phyloP scores from a whole-genome alignment of 2,329 filamentous ascomycete genomes.

The Aspergillus ibericus region DNA sequence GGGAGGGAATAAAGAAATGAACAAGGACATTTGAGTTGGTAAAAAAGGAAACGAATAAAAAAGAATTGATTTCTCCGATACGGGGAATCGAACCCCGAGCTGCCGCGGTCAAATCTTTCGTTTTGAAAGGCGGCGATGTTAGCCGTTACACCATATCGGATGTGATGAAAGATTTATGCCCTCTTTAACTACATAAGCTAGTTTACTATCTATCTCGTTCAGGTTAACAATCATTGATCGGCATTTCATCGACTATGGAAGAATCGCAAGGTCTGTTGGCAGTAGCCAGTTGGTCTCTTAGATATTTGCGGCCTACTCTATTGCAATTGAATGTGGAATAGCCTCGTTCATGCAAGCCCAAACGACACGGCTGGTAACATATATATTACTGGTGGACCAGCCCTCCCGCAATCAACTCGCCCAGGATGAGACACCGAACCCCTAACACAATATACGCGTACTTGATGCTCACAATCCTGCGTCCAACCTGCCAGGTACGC shows the following conservation, averaged over 20 bases:
- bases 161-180: neutral
- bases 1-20: neutral
- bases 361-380: too few species aligned
- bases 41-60: neutral
- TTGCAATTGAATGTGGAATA: too few species aligned
- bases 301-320: too few species aligned
- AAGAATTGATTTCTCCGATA: constrained; percentile 22
- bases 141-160: constrained; percentile 33
- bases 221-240: too few species aligned
- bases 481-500: neutral
- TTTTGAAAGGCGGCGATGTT: constrained; percentile 31
- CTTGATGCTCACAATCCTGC: neutral
- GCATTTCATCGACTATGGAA: neutral
- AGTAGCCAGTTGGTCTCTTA: too few species aligned
- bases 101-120: constrained; percentile 18
- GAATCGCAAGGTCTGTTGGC: too few species aligned
- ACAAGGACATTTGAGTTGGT: neutral
- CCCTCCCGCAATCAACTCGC: too few species aligned
- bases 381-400: too few species aligned
- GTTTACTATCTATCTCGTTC: neutral
- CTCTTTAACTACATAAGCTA: neutral
- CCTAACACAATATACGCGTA: too few species aligned
- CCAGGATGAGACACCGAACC: too few species aligned
- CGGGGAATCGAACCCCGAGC: constrained; percentile 32
- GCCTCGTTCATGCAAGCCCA: too few species aligned